Evolutionary conservation across 176 grass and related monocot species (phyloP).

Genomic region (Oryza coarctata): DNA sequence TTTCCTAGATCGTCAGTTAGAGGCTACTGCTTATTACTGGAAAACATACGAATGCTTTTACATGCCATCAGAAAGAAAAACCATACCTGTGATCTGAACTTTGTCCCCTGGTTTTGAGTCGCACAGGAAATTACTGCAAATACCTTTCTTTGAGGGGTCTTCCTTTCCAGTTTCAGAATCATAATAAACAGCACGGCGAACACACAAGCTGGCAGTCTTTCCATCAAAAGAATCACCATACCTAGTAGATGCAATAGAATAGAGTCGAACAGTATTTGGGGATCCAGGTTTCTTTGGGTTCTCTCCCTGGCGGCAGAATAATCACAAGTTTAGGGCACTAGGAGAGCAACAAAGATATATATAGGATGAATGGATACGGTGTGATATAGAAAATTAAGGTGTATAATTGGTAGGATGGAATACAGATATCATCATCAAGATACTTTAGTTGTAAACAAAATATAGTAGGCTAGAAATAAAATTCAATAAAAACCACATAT

Average conservation of each 20-base stretch:
- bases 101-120: constrained; percentile 88
- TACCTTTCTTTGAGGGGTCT: constrained; percentile 81
- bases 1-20: background rate
- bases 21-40: background rate
- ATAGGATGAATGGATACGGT: background rate
- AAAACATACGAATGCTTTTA: background rate
- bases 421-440: no score
- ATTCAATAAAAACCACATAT: no score
- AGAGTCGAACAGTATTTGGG: constrained; percentile 84
- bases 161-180: constrained; percentile 89
- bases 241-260: constrained; percentile 93
- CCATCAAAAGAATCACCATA: constrained; percentile 94
- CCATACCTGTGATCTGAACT: constrained; percentile 79
- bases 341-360: background rate
- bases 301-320: constrained; percentile 59
- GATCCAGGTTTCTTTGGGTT: constrained; percentile 88
- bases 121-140: constrained; percentile 98
- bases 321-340: background rate
- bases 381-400: background rate
- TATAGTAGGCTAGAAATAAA: no score
- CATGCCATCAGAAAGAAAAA: background rate
- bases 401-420: background rate
- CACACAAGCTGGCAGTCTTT: constrained; percentile 77
- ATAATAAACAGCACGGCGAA: constrained; percentile 85
- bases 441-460: no score